Conservation (phyloP, 306 rosid species). For the Biancaea sappan region DNA sequence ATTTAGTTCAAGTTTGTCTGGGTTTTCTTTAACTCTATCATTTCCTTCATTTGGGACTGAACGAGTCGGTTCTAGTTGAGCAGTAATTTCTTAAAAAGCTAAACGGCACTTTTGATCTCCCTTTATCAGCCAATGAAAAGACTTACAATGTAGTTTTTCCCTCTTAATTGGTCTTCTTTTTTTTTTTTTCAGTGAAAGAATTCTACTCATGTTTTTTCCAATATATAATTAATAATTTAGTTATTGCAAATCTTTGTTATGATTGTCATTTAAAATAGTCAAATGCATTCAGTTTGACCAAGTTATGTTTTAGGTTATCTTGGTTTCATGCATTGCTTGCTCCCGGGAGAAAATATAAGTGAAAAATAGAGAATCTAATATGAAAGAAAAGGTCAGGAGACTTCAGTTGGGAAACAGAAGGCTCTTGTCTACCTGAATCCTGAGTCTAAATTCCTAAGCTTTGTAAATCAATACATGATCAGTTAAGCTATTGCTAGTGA, state of each 20-base stretch:
- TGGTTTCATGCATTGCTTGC: slow-evolving; percentile 2
- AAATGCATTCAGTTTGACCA: background rate
- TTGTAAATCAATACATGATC: background rate
- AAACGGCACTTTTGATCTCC: background rate
- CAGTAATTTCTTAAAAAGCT: background rate
- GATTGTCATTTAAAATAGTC: no score
- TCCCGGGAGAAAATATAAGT: background rate
- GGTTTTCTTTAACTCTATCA: background rate
- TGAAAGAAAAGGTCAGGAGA: slow-evolving; percentile 1
- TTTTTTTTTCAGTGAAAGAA: no score
- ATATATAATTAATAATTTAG: no score
- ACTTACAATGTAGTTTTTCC: no score
- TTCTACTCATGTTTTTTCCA: no score
- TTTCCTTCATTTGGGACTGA: background rate
- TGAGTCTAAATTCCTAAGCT: background rate
- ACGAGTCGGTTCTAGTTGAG: background rate
- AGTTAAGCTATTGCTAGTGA: slow-evolving; percentile 1
- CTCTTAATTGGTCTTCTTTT: no score
- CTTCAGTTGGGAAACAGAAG: background rate
- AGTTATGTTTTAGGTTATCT: background rate
- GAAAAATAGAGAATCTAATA: background rate
- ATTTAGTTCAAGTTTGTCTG: background rate
- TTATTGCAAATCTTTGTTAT: no score
- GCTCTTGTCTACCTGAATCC: background rate
- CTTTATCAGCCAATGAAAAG: background rate